A percentile compares a stretch with the other conserved stretches of the same genome.
These are phyloP conservation scores for Epichloe coenophiala DNA, from an alignment of 2,329 filamentous ascomycete genomes.

Conservation along the genomic window DNA sequence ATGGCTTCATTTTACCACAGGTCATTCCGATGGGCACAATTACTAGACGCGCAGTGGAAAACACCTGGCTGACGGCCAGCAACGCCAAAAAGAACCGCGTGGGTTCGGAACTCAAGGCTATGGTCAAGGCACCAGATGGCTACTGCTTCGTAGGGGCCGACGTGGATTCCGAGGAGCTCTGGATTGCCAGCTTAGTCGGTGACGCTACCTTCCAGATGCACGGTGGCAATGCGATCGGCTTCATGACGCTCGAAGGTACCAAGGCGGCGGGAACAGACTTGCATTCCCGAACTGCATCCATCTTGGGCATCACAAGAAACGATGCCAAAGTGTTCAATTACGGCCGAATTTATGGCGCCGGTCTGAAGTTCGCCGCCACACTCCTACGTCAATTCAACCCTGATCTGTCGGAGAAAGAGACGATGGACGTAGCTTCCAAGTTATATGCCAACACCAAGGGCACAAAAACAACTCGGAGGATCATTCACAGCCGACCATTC, in stretches of 20 bases:
- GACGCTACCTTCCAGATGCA: constrained; percentile 92
- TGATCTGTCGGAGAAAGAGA: constrained; percentile 63
- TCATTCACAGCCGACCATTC: constrained; percentile 61
- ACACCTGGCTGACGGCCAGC: constrained; percentile 94
- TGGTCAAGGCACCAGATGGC: constrained; percentile 82
- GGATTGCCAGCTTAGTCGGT: constrained; percentile 92
- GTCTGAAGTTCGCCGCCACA: constrained; percentile 81
- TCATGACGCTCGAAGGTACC: constrained; percentile 96
- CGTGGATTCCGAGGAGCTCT: constrained; percentile 92
- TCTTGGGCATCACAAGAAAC: constrained; percentile 86
- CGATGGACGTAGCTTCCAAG: constrained; percentile 58
- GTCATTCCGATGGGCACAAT: constrained; percentile 98
- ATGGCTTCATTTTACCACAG: constrained; percentile 83
- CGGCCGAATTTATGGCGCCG: constrained; percentile 95
- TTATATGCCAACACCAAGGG: constrained; percentile 88
- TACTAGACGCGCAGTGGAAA: constrained; percentile 85
- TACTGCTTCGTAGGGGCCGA: constrained; percentile 94
- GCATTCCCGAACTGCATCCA: constrained; percentile 83
- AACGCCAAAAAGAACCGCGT: constrained; percentile 95
- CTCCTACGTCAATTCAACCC: constrained; percentile 91
- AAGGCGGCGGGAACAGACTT: constrained; percentile 89
- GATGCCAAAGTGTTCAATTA: constrained; percentile 98
- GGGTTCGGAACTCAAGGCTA: constrained; percentile 91
- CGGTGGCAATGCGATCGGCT: constrained; percentile 91
- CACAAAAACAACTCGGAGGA: constrained; percentile 63